These are phyloP conservation scores for Circinella umbellata DNA, from an alignment of 371 early-diverging fungal genomes.

Conservation along the genomic window DNA sequence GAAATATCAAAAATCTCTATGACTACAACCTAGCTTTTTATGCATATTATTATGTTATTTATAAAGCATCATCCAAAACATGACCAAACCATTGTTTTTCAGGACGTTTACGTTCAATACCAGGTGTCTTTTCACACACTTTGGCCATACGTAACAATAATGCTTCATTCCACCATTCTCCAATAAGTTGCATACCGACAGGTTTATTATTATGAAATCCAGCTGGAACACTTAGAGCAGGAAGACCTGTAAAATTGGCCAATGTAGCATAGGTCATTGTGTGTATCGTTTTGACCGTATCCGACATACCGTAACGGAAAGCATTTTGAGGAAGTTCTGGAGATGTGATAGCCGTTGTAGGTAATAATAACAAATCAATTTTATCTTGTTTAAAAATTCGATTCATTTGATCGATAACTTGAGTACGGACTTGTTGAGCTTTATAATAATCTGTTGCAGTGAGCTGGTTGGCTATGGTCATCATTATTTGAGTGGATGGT, in stretches of 20 bases:
- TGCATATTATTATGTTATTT: no score
- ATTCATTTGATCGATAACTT: slow-evolving; percentile 57
- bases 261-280: slow-evolving; percentile 64
- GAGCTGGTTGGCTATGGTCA: slow-evolving; percentile 21
- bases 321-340: slow-evolving; percentile 59
- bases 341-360: slow-evolving; percentile 65
- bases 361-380: slow-evolving; percentile 60
- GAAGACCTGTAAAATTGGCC: slow-evolving; percentile 75
- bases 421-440: slow-evolving; percentile 66
- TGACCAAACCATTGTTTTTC: slow-evolving; percentile 16
- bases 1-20: no score
- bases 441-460: slow-evolving; percentile 52
- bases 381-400: slow-evolving; percentile 48
- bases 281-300: slow-evolving; percentile 52
- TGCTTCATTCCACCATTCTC: slow-evolving; percentile 75
- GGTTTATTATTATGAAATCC: slow-evolving; percentile 66
- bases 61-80: slow-evolving; percentile 1
- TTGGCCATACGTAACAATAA: slow-evolving; percentile 61
- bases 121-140: slow-evolving; percentile 47
- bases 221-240: slow-evolving; percentile 69
- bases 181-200: slow-evolving; percentile 74
- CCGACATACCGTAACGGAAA: slow-evolving; percentile 53
- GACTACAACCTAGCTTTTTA: no score
- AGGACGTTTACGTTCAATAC: slow-evolving; percentile 33
- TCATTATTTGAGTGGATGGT: slow-evolving; percentile 37